These are phyloP conservation scores for Aspergillus pseudotamarii DNA, from an alignment of 2,329 filamentous ascomycete species.

Conservation along the genomic window DNA sequence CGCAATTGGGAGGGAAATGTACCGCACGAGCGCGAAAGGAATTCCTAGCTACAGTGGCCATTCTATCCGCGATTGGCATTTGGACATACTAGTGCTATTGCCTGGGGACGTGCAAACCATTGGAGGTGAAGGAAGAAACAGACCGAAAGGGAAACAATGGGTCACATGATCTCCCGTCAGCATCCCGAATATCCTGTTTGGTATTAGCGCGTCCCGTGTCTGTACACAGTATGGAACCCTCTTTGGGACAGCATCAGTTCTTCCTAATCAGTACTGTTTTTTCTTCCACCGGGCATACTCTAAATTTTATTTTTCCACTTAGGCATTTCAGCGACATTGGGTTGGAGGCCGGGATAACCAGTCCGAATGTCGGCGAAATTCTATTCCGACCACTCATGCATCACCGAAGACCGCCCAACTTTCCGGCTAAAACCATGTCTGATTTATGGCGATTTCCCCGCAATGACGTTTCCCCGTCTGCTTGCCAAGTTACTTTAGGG, in stretches of 20 bases:
- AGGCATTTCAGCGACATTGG: neutral
- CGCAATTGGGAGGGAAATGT: conserved; percentile 5
- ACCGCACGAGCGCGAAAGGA: conserved; percentile 30
- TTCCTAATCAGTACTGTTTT: neutral
- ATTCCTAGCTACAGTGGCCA: conserved; percentile 10
- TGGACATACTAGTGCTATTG: neutral
- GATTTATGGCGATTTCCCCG: neutral
- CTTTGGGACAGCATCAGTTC: neutral
- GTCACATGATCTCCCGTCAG: neutral
- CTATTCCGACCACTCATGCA: neutral
- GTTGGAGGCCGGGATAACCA: neutral
- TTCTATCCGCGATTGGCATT: conserved; percentile 13
- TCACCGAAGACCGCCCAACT: neutral
- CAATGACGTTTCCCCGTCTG: neutral
- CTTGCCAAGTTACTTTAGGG: neutral
- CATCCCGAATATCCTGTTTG: neutral
- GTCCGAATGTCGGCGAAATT: neutral
- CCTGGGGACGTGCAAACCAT: neutral
- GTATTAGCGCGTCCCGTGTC: neutral
- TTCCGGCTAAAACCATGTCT: neutral
- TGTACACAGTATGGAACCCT: too few relatives aligned
- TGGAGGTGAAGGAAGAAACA: neutral
- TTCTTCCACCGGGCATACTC: neutral
- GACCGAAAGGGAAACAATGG: neutral
- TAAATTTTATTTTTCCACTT: neutral